These are phyloP conservation scores for Flaveria sonorensis DNA, from an alignment of 129 eudicot species.

Conservation along the genomic window DNA sequence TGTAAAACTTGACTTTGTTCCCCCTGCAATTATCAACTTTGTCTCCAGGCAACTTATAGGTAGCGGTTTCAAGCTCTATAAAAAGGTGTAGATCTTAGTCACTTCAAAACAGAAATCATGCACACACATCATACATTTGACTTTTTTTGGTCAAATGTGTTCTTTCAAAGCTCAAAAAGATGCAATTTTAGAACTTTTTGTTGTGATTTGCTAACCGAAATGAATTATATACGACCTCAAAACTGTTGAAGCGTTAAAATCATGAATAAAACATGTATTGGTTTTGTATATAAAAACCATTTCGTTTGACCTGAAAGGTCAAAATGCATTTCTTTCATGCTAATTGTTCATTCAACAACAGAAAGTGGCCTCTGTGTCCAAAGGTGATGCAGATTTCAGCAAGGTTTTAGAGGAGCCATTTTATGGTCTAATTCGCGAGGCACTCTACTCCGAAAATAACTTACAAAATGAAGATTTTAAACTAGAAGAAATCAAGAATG, in stretches of 20 bases:
- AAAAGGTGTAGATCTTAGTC: slow-evolving; percentile 65
- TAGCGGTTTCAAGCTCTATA: slow-evolving; percentile 91
- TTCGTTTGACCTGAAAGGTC: slow-evolving; percentile 32
- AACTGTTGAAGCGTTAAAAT: not conserved
- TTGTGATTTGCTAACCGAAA: slow-evolving; percentile 2
- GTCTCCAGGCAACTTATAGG: slow-evolving; percentile 93
- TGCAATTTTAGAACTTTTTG: not conserved
- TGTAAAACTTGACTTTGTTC: slow-evolving; percentile 85
- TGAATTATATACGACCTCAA: not conserved
- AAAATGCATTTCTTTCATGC: slow-evolving; percentile 6
- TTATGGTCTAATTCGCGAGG: slow-evolving; percentile 63
- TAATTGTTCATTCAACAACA: slow-evolving; percentile 39
- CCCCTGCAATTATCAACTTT: slow-evolving; percentile 87
- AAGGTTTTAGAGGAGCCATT: slow-evolving; percentile 68
- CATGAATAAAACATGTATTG: not conserved
- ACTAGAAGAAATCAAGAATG: slow-evolving; percentile 27
- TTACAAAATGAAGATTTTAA: slow-evolving; percentile 15
- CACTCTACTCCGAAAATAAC: slow-evolving; percentile 49
- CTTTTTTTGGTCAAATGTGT: slow-evolving; percentile 20
- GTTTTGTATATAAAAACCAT: not conserved
- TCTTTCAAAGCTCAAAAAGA: not conserved
- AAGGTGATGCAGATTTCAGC: slow-evolving; percentile 62
- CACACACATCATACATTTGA: slow-evolving; percentile 17
- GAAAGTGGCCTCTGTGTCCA: slow-evolving; percentile 72
- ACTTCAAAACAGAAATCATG: slow-evolving; percentile 22